phyloP scores from a whole-genome alignment of 1,284 basidiomycete genomes.

The Heterobasidion occidentale region DNA sequence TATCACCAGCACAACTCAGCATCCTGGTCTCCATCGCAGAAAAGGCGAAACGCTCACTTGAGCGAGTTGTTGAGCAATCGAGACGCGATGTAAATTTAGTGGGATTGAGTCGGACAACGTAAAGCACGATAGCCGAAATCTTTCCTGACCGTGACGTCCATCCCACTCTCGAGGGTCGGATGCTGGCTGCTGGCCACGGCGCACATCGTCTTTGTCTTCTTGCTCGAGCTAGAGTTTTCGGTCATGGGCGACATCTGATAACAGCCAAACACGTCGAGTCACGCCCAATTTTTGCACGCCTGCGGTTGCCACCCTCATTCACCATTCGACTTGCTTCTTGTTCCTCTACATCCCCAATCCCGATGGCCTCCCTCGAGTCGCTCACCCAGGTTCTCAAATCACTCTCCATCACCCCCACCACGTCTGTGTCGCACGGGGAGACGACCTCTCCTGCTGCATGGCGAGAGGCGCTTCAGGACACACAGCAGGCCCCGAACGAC shows the following conservation, averaged over 20 bases:
- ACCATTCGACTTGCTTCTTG: neutral
- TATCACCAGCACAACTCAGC: neutral
- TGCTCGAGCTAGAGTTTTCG: neutral
- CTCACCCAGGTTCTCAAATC: constrained; percentile 33
- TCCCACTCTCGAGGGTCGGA: neutral
- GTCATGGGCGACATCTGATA: constrained; percentile 20
- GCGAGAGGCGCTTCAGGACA: constrained; percentile 52
- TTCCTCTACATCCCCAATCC: constrained; percentile 4
- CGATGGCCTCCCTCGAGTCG: constrained; percentile 24
- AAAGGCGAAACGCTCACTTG: too few species aligned
- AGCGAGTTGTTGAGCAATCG: neutral
- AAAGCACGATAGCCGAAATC: too few species aligned
- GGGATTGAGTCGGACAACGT: too few species aligned
- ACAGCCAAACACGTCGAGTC: constrained; percentile 24
- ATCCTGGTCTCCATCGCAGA: neutral
- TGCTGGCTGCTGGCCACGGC: neutral
- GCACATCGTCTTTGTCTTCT: neutral
- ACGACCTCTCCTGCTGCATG: constrained; percentile 61
- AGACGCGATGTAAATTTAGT: too few species aligned
- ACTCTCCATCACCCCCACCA: constrained; percentile 46
- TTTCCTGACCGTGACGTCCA: neutral
- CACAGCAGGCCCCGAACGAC: constrained; percentile 38
- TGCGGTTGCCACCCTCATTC: constrained; percentile 1
- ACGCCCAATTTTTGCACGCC: constrained; percentile 12
- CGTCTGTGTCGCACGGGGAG: constrained; percentile 42